Percentiles rank a stretch among this genome's conserved stretches.
These are phyloP conservation scores for Cryphonectria parasitica DNA, from an alignment of 2,329 filamentous ascomycete genomes.

Conservation along the genomic window DNA sequence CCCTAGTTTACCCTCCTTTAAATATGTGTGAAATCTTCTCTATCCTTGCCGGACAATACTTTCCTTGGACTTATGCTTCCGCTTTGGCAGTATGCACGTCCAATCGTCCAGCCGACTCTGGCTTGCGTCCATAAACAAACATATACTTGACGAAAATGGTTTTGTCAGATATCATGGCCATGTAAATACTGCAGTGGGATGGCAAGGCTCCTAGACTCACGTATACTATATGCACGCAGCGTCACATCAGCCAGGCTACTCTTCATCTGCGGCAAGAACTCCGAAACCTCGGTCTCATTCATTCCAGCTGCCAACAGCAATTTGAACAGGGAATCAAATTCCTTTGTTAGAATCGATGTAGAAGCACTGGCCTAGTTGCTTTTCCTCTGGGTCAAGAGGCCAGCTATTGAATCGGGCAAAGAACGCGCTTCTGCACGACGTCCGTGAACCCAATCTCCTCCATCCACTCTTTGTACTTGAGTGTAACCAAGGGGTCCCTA, in stretches of 20 bases:
- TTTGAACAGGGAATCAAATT: background rate
- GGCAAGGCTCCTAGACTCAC: background rate
- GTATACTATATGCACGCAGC: background rate
- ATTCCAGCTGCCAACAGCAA: background rate
- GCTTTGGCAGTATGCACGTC: background rate
- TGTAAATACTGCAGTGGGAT: background rate
- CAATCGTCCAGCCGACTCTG: background rate
- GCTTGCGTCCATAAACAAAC: background rate
- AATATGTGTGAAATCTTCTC: background rate
- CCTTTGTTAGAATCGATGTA: background rate
- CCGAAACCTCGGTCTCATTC: background rate
- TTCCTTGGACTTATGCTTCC: background rate
- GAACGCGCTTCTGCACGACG: background rate
- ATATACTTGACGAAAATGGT: background rate
- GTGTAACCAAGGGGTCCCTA: background rate
- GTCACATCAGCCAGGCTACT: background rate
- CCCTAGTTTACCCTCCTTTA: background rate
- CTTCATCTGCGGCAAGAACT: background rate
- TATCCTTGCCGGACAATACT: background rate
- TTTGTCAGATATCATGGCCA: background rate
- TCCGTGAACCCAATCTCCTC: background rate
- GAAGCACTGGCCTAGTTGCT: background rate
- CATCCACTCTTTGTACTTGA: conserved; percentile 1
- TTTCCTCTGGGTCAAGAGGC: background rate
- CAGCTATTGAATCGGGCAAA: background rate